These are phyloP conservation scores for Fusarium tricinctum DNA, from an alignment of 2,329 filamentous ascomycete genomes.

Conservation along the genomic window DNA sequence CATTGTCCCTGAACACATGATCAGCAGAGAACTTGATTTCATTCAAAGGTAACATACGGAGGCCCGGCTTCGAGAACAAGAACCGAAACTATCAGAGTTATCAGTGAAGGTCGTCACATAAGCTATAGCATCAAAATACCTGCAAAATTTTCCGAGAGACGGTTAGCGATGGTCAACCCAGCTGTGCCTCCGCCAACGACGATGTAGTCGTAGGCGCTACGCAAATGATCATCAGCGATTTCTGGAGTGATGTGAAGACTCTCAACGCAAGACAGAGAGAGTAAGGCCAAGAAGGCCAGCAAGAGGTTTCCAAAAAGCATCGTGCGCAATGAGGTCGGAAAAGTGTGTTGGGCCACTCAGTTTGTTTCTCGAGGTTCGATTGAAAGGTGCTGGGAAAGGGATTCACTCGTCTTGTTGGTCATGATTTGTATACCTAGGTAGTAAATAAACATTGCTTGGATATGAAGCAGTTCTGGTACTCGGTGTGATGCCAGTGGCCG, in stretches of 20 bases:
- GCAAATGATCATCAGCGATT: slow-evolving; percentile 8
- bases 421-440: background rate
- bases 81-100: slow-evolving; percentile 2
- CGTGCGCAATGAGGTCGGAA: background rate
- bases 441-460: background rate
- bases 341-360: background rate
- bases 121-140: slow-evolving; percentile 35
- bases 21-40: background rate
- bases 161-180: slow-evolving; percentile 57
- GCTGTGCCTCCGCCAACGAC: slow-evolving; percentile 57
- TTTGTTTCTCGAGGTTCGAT: background rate
- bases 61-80: slow-evolving; percentile 21
- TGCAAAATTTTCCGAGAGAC: slow-evolving; percentile 56
- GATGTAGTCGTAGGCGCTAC: slow-evolving; percentile 50
- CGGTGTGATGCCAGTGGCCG: slow-evolving; percentile 10
- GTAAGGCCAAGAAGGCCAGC: background rate
- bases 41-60: slow-evolving; percentile 1
- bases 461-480: background rate
- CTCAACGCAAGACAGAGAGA: background rate
- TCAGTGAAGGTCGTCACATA: background rate
- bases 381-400: background rate
- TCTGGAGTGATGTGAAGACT: slow-evolving; percentile 16
- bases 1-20: slow-evolving; percentile 13
- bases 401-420: background rate
- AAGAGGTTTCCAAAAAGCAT: slow-evolving; percentile 13